phyloP scores from a whole-genome alignment of 2,329 filamentous ascomycete species.

The Chrysosporium queenslandicum region DNA sequence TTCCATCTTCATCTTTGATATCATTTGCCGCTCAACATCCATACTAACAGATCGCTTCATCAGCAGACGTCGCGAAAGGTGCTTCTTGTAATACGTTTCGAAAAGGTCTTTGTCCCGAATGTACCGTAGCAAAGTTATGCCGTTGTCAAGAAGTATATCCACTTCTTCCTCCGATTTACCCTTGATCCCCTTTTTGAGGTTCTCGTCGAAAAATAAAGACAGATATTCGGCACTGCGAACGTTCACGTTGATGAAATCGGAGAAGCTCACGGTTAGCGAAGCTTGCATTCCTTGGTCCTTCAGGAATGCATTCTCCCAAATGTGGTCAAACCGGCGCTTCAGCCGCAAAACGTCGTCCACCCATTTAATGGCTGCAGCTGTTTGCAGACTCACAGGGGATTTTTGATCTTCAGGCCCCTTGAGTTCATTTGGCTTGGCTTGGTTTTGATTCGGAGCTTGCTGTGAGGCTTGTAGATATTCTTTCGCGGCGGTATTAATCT shows the following conservation, averaged over 20 bases:
- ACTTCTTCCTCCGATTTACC: constrained; percentile 85
- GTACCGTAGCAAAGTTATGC: constrained; percentile 77
- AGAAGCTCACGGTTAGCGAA: constrained; percentile 74
- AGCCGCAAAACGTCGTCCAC: constrained; percentile 79
- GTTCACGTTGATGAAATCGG: constrained; percentile 91
- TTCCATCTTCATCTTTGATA: constrained; percentile 92
- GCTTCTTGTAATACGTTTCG: constrained; percentile 96
- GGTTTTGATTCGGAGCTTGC: constrained; percentile 30
- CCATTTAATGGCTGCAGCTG: constrained; percentile 82
- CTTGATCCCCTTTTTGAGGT: constrained; percentile 84
- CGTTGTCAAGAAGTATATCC: constrained; percentile 75
- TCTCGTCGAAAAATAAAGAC: constrained; percentile 94
- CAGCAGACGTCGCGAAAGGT: constrained; percentile 75
- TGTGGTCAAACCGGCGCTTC: constrained; percentile 79
- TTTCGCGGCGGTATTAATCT: constrained; percentile 61
- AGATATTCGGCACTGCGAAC: constrained; percentile 78
- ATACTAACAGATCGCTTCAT: constrained; percentile 83
- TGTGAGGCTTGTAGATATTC: constrained; percentile 48
- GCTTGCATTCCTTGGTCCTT: constrained; percentile 69
- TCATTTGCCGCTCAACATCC: constrained; percentile 91
- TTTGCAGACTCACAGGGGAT: constrained; percentile 58
- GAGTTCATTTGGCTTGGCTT: constrained; percentile 30
- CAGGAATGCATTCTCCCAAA: constrained; percentile 64
- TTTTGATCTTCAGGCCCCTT: constrained; percentile 45
- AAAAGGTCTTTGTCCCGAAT: constrained; percentile 89